Evolutionary conservation across 495 filamentous ascomycete species (phyloP), one percentile per base, ranked within the genome.

Genomic region (Penicillium samsonianum): DNA sequence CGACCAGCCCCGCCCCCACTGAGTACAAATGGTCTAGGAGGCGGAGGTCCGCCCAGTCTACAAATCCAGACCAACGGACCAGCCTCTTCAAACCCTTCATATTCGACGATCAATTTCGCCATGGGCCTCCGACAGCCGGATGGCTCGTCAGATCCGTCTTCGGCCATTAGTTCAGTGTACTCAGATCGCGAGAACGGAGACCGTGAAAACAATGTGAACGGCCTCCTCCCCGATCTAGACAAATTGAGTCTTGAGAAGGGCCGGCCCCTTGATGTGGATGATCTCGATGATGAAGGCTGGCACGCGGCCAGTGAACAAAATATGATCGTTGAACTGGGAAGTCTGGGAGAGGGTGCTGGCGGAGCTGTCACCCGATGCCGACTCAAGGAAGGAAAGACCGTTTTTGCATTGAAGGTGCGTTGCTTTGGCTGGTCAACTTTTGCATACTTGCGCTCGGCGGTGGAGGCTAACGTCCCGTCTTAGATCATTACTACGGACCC

Each of bases 401-500:
- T 96, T 22, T 98, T 98, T 78, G 94, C 94, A 11, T 79, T 98
- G 55, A 98, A 98, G 87, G 94, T 96, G 75, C 59, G 81, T 65
- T 47, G 5, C 17, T 50, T 22, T 30, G 25, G 42, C 30, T 54
- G 9, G 17, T 53, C 38, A 5, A 7, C n/a, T 11, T 3, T 20
- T 19, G 7, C 5, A 25, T n/a, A 4, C 42, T 4, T 9, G 19
- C n/a, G 8, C 67, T 71, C 54, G 33, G 61, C 12, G 22, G 28
- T 20, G 4, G 23, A 55, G 20, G 26, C 55, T 61, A 50, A 67
- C 42, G 43, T 26, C 52, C 59, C 48, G 57, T 23, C 48, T 9
- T 63, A 98, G 94, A 88, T 98, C 61, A 98, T 98, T 65, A 98
- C 95, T 4, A 96, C 94, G 42, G 94, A 98, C 68, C 94, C 94